Evolutionary conservation across 768 basidiomycete species (phyloP).

Genomic region (Kwoniella botswanensis): DNA sequence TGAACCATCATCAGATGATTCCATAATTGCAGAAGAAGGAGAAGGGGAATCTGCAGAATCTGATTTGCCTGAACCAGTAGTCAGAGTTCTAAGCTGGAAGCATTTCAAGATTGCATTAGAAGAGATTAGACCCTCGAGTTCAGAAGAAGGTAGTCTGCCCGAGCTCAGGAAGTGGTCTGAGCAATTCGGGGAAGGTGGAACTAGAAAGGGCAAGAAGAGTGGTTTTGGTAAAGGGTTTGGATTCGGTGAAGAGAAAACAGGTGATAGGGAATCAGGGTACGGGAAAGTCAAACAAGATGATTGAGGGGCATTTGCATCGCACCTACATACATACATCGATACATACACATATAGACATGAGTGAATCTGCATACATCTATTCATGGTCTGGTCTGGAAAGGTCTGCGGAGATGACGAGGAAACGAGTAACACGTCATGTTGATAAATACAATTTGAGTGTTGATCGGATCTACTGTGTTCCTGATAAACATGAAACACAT

Average conservation of each 20-base stretch:
- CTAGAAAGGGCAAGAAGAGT: constrained; percentile 68
- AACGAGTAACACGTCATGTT: too few species aligned
- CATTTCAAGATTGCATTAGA: constrained; percentile 84
- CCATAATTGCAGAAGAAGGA: not conserved
- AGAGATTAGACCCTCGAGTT: constrained; percentile 88
- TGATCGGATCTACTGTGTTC: not conserved
- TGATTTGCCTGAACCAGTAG: not conserved
- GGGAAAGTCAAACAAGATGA: constrained; percentile 45
- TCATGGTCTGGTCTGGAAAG: too few species aligned
- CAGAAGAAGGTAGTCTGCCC: constrained; percentile 63
- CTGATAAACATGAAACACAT: not conserved
- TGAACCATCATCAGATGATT: constrained; percentile 8
- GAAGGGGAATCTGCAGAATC: not conserved
- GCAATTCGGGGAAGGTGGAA: constrained; percentile 87
- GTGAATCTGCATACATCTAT: not conserved
- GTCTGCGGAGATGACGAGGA: too few species aligned
- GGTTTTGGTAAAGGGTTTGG: constrained; percentile 91
- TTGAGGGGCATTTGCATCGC: not conserved
- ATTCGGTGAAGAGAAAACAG: constrained; percentile 61
- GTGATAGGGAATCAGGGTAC: constrained; percentile 37
- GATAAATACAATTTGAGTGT: too few species aligned
- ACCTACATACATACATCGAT: not conserved
- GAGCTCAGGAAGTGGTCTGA: constrained; percentile 74
- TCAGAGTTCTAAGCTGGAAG: constrained; percentile 46
- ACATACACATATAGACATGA: not conserved